Conservation (phyloP, 2,329 filamentous ascomycete genomes). For the Scytalidium sp. region DNA sequence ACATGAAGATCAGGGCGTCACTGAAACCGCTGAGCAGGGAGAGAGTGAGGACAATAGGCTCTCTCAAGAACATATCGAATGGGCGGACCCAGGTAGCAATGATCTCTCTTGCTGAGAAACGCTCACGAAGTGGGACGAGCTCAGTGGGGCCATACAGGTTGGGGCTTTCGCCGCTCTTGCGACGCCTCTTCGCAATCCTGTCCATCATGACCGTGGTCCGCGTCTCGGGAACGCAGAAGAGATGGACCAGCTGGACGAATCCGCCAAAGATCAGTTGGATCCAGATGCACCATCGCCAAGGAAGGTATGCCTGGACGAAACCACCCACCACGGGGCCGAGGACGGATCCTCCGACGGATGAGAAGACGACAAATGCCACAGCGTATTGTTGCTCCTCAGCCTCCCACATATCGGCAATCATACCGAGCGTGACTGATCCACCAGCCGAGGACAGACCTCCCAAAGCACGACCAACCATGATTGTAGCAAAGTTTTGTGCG, state of each 20-base stretch:
- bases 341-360: constrained; percentile 73
- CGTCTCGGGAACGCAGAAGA: constrained; percentile 73
- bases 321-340: constrained; percentile 77
- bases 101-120: constrained; percentile 57
- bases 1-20: constrained; percentile 76
- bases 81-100: constrained; percentile 57
- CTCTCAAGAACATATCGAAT: constrained; percentile 70
- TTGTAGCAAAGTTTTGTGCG: constrained; percentile 67
- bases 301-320: constrained; percentile 64
- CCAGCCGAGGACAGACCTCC: constrained; percentile 70
- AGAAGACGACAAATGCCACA: constrained; percentile 74
- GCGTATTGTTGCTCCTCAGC: constrained; percentile 71
- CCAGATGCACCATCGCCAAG: constrained; percentile 80
- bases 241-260: constrained; percentile 64
- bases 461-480: constrained; percentile 68
- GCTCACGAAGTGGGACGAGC: constrained; percentile 55
- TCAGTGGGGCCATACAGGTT: constrained; percentile 70
- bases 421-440: constrained; percentile 70
- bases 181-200: constrained; percentile 70
- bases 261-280: constrained; percentile 78
- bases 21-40: constrained; percentile 71
- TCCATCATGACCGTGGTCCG: constrained; percentile 76
- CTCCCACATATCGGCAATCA: constrained; percentile 75
- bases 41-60: constrained; percentile 69
- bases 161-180: constrained; percentile 55